Evolutionary conservation across 495 filamentous ascomycete species (phyloP), one percentile per base, ranked within the genome.

Genomic region (Delitschia confertaspora): DNA sequence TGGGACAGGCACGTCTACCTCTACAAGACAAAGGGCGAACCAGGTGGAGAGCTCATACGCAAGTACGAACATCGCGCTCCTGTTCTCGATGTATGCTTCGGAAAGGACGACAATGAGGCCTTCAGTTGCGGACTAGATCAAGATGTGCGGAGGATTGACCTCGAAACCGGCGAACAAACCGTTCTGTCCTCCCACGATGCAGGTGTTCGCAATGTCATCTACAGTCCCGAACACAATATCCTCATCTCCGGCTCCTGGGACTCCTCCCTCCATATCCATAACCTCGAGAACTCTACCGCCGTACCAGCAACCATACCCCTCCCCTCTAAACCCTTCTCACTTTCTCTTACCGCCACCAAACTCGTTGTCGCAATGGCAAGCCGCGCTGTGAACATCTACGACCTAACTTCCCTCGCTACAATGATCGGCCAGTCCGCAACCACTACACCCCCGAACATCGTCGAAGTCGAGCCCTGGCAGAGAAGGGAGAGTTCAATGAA

Each of bases 281-380:
- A 76, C 51, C 69, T 77, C 33, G 53, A 54, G 39, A 55, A 61
- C 51, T 62, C 64, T 2, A 62, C 62, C 39, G 56, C 63, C 41
- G 45, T 49, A 33, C 73, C 72, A 4, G 69, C 79, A 33, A 73
- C 65, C 34, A 72, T 93, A 44, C 67, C 67, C 1, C 79, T 89
- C 42, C 84, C 80, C 6, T 79, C 76, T 32, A 98, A 91, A 65
- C 85, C 83, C 16, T 93, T 93, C 68, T 87, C 87, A 14, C 63
- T 96, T 31, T 84, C 86, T 13, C 73, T 84, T 33, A 81, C 80
- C 34, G 67, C 83, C 11, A 82, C 84, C 22, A 93, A 87, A 53
- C 72, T 95, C 7, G 85, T 98, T 38, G 85, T 95, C 27, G 88
- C 87, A 39, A 95, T 96, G 89, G 83, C 88, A n/a, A 83, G 80